These are phyloP conservation scores for Penicillium nucicola DNA, from an alignment of 495 filamentous ascomycete species.

Conservation along the genomic window DNA sequence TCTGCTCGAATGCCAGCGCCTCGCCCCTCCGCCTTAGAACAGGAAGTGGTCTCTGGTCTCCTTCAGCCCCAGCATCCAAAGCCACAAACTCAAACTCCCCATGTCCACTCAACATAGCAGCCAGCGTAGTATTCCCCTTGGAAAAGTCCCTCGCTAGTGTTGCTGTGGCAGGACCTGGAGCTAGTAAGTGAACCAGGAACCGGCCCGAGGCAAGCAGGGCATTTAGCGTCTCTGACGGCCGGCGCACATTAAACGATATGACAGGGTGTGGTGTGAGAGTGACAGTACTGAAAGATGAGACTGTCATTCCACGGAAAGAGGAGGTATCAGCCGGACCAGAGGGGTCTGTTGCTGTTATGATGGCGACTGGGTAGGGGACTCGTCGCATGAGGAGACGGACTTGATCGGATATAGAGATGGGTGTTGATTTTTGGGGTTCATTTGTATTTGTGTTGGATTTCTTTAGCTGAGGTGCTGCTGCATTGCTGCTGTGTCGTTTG, in stretches of 20 bases:
- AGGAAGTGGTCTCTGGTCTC: slow-evolving; percentile 23
- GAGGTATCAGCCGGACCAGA: slow-evolving; percentile 16
- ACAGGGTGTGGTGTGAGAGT: slow-evolving; percentile 62
- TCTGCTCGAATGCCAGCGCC: neutral
- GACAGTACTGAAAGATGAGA: slow-evolving; percentile 81
- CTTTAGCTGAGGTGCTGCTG: slow-evolving; percentile 2
- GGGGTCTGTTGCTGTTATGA: slow-evolving; percentile 55
- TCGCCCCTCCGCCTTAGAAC: slow-evolving; percentile 25
- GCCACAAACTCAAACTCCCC: slow-evolving; percentile 37
- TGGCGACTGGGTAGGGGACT: slow-evolving; percentile 69
- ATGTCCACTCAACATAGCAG: slow-evolving; percentile 25
- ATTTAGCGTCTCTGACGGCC: slow-evolving; percentile 67
- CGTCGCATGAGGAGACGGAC: slow-evolving; percentile 66
- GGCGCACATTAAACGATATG: slow-evolving; percentile 75
- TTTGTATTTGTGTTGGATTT: neutral
- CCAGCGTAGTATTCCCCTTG: slow-evolving; percentile 32
- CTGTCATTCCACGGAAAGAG: slow-evolving; percentile 63
- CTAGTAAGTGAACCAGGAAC: slow-evolving; percentile 45
- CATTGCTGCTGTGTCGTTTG: slow-evolving; percentile 15
- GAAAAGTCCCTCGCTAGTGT: slow-evolving; percentile 45
- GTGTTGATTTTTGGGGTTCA: neutral
- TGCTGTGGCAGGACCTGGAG: slow-evolving; percentile 25
- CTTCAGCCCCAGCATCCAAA: slow-evolving; percentile 4
- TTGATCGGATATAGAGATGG: slow-evolving; percentile 29
- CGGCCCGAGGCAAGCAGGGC: slow-evolving; percentile 51